phyloP scores from a whole-genome alignment of 2,329 filamentous ascomycete genomes.

The Didymella lethalis region DNA sequence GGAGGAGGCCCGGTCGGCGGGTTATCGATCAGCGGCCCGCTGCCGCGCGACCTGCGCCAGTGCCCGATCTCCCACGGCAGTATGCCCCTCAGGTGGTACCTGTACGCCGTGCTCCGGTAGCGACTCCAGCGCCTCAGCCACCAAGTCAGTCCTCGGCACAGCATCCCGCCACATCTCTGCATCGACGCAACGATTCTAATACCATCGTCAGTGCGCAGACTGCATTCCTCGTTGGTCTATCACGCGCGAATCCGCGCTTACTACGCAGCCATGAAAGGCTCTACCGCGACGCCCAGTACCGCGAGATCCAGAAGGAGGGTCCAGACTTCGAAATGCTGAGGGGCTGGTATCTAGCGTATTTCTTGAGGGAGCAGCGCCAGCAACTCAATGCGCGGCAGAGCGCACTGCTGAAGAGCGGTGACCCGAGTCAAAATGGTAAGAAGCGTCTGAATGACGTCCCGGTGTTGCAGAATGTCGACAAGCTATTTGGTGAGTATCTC shows the following conservation, averaged over 20 bases:
- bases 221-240: neutral
- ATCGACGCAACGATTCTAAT: neutral
- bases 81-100: neutral
- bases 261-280: neutral
- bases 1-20: neutral
- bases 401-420: neutral
- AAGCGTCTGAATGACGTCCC: neutral
- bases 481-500: neutral
- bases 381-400: neutral
- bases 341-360: slow-evolving; percentile 3
- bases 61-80: neutral
- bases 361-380: neutral
- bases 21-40: neutral
- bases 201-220: neutral
- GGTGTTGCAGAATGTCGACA: neutral
- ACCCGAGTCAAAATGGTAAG: neutral
- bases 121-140: neutral
- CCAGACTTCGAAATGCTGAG: neutral
- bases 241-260: neutral
- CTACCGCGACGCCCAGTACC: slow-evolving; percentile 5
- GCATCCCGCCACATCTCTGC: neutral
- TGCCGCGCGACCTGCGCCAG: neutral
- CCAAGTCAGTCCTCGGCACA: neutral
- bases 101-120: neutral
- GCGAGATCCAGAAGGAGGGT: neutral